Base-by-base conservation (phyloP, 345 rosid species). In the Excoecaria cochinchinensis region DNA sequence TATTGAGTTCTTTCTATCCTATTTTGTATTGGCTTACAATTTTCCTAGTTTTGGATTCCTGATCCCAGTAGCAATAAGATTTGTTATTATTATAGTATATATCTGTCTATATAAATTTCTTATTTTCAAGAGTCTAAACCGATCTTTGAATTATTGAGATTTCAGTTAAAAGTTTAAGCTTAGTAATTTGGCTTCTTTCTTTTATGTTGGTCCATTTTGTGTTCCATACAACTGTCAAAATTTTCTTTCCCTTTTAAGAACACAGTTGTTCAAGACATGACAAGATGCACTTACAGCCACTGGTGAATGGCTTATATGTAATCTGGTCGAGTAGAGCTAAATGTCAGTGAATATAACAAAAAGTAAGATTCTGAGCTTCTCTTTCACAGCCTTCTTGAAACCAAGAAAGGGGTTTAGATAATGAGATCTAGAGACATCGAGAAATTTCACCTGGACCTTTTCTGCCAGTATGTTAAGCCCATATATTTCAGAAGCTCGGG, bases 401-500 rank as follows among this genome's bases (percentile, higher is more conserved):
- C 16, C 48, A 44, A 51, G 52, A 4, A 4, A 38, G 15, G 13
- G 73, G 51, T 13, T 65, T 48, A 17, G 61, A 76, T 38, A 61
- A 47, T 40, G 44, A 72, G 61, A 47, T 56, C 16, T 40, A 13
- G 53, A 60, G 70, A 40, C 52, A 16, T 51, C 40, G 71, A 9
- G 51, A 53, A 60, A 14, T 50, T 51, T 76, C 72, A 76, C 91
- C 90, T 91, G 97, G 73, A 90, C 82, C 48, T 78, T 86, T 74
- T 87, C 88, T 6, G 96, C 88, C 42, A 89, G 89, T 42, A 93
- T 73, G 42, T 85, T 83, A 19, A 93, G 90, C 51, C 94, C 97
- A 79, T 93, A 93, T 16, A 93, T 80, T 73, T 88, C 88, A 8
- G 94, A 87, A 67, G 97, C 97, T 79, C 91, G 89, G 58, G 86